Evolutionary conservation across 1,139 yeast species (phyloP).

Genomic region (Debaryomyces sp.): DNA sequence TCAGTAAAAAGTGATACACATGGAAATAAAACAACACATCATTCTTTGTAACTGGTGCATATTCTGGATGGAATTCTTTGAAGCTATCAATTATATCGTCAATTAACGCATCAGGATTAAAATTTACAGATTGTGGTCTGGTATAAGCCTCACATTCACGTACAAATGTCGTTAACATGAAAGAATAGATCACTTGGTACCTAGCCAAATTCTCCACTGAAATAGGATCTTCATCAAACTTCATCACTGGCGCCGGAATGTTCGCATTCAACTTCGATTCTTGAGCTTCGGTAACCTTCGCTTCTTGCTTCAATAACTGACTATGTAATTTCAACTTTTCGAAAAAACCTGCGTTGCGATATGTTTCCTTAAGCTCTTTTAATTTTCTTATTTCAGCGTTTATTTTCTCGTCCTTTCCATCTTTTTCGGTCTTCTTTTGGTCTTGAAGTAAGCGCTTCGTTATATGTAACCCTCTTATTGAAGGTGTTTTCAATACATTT

Average conservation of each 20-base stretch:
- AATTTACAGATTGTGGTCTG: slow-evolving; percentile 12
- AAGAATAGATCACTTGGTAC: slow-evolving; percentile 23
- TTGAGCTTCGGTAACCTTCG: slow-evolving; percentile 26
- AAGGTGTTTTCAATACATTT: neutral
- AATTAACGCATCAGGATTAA: slow-evolving; percentile 23
- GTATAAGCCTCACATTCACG: slow-evolving; percentile 25
- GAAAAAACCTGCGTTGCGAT: slow-evolving; percentile 28
- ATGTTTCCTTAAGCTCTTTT: slow-evolving; percentile 26
- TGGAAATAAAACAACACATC: slow-evolving; percentile 34
- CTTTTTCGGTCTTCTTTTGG: slow-evolving; percentile 16
- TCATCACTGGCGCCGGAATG: slow-evolving; percentile 23
- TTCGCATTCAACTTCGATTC: slow-evolving; percentile 19
- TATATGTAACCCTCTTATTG: slow-evolving; percentile 7
- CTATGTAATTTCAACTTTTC: slow-evolving; percentile 28
- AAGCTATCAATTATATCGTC: slow-evolving; percentile 26
- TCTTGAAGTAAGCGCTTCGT: slow-evolving; percentile 8
- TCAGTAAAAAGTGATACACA: slow-evolving; percentile 34
- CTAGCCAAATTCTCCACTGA: slow-evolving; percentile 19
- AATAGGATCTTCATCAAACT: slow-evolving; percentile 24
- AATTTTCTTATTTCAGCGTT: slow-evolving; percentile 22
- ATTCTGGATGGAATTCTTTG: slow-evolving; percentile 21
- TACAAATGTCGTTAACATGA: slow-evolving; percentile 29
- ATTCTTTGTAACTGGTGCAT: slow-evolving; percentile 24
- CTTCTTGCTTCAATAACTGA: slow-evolving; percentile 29
- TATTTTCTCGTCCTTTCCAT: slow-evolving; percentile 9